Percentiles rank a stretch among this genome's conserved stretches.
phyloP scores from a whole-genome alignment of 2,329 filamentous ascomycete species.

The Colletotrichum somersetense region DNA sequence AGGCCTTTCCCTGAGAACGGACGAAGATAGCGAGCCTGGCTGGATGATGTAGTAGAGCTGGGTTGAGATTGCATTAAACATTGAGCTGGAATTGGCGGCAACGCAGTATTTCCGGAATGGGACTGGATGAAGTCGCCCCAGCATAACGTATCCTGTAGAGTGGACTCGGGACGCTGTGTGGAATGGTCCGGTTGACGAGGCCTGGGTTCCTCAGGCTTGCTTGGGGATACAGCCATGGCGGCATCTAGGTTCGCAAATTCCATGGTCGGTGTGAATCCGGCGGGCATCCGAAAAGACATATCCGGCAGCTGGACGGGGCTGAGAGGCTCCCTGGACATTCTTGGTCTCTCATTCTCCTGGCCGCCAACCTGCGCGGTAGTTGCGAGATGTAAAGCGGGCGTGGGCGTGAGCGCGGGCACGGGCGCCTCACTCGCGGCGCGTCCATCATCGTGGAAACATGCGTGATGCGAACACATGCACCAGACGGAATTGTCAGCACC shows the following conservation, averaged over 20 bases:
- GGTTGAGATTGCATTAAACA: conserved; percentile 65
- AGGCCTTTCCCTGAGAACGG: conserved; percentile 70
- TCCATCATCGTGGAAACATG: conserved; percentile 70
- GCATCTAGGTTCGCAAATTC: conserved; percentile 57
- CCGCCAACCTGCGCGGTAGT: conserved; percentile 48
- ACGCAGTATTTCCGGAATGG: conserved; percentile 50
- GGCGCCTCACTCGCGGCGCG: conserved; percentile 48
- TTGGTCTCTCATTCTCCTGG: conserved; percentile 68
- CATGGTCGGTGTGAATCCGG: conserved; percentile 53
- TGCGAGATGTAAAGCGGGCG: conserved; percentile 10
- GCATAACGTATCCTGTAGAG: conserved; percentile 68
- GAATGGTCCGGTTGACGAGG: conserved; percentile 44
- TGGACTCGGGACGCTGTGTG: conserved; percentile 52
- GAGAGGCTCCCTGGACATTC: conserved; percentile 61
- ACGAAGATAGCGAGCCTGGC: conserved; percentile 63
- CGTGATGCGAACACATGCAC: conserved; percentile 75
- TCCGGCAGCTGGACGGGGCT: conserved; percentile 65
- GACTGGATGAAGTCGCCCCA: conserved; percentile 62
- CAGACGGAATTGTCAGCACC: conserved; percentile 60
- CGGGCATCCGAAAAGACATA: conserved; percentile 56
- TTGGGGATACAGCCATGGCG: conserved; percentile 53
- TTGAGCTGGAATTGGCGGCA: conserved; percentile 64
- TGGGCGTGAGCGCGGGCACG: conserved; percentile 26
- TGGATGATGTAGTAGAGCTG: conserved; percentile 65
- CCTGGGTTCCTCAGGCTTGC: conserved; percentile 47